Conservation (phyloP, 306 rosid species). For the Glycine latifolia region DNA sequence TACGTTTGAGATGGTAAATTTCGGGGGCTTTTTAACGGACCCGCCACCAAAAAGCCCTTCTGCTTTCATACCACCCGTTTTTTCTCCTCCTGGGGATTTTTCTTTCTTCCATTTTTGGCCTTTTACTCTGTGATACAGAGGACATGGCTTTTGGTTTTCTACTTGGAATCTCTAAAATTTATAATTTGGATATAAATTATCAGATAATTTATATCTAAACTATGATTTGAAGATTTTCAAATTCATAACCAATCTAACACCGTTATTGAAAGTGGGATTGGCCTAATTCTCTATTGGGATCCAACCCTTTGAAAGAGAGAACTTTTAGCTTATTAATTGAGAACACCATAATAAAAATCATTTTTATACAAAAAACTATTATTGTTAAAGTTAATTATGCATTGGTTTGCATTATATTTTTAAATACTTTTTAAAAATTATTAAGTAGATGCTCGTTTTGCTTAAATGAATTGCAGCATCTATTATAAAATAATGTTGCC, state of each 20-base stretch:
- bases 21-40: constrained; percentile 49
- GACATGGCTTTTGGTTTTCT: constrained; percentile 3
- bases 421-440: too few relatives aligned
- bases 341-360: not conserved
- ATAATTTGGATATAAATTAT: not conserved
- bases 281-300: not conserved
- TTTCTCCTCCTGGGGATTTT: not conserved
- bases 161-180: not conserved
- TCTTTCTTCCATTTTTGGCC: not conserved
- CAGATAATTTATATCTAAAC: not conserved
- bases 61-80: constrained; percentile 32
- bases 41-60: constrained; percentile 48
- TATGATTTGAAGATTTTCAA: not conserved
- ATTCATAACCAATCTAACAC: not conserved
- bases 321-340: not conserved
- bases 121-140: not conserved
- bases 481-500: not conserved
- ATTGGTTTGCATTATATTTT: too few relatives aligned
- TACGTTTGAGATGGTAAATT: constrained; percentile 66
- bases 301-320: not conserved
- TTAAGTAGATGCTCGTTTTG: too few relatives aligned
- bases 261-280: not conserved
- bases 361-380: not conserved
- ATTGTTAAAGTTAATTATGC: too few relatives aligned
- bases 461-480: not conserved